Base-by-base conservation (phyloP, 1,139 yeast species). In the Suhomyces terraborum region DNA sequence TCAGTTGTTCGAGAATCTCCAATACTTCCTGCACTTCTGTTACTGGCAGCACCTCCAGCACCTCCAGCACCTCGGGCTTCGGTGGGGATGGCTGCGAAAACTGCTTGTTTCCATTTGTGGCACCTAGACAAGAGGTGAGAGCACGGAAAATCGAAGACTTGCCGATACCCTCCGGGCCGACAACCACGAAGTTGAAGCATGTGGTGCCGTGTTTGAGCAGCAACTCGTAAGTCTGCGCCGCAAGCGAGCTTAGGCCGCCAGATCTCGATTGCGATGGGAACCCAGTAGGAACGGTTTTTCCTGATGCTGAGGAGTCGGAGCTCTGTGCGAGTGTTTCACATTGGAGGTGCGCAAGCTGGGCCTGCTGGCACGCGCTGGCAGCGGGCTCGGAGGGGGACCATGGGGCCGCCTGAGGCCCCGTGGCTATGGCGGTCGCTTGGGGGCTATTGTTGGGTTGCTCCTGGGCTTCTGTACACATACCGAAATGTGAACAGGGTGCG, bases 161-260 rank as follows among this genome's bases (percentile, higher is more conserved):
- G 4, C 97, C 97, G 0, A 84, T 72, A 3, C 96, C 95, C 9
- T 82, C 69, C 8, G 75, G 71, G 4, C 97, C 97, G 23, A 84
- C 81, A 9, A 88, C 79, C 83, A 89, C 77, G 39, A 89, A 59
- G 30, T 88, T 82, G 59, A 74, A 71, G 12, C 49, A 48, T 4
- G 62, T 66, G 2, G 78, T 77, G 23, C n/a, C 7, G 26, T 12
- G 9, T 6, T 16, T 24, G 16, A 10, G 17, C 4, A 7, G 27
- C 6, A 6, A 12, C 16, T 10, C 27, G 27, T 6, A 6, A 5
- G 16, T n/a, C 13, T 7, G 16, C 8, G 6, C 27, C 16, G 16
- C 27, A 6, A 24, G 16, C 6, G 27, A 24, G 8, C 16, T 5
- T 24, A 9, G 6, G 12, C 14, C 9, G 4, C 8, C 6, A 12